Evolutionary conservation across 306 rosid genomes (phyloP), one percentile per base, ranked within the genome.

Genomic region (Sophora flavescens): DNA sequence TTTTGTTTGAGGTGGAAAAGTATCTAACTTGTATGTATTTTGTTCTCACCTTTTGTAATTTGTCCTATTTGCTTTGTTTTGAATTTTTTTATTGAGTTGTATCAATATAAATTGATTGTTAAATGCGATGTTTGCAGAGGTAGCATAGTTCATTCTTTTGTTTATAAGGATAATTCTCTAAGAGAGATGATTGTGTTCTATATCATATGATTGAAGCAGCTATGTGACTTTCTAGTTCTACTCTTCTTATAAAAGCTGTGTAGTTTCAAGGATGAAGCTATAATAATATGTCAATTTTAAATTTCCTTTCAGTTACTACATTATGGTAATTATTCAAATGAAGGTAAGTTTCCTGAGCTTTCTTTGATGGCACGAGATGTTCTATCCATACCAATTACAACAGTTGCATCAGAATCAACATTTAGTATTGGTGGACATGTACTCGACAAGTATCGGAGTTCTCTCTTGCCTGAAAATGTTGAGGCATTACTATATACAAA

Each of bases 121-220:
- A 5, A 16, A 16, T 57, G 60, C 47, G 1, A 11, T 81, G 38
- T 33, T 54, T 67, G 84, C 86, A 91, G 96, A 79, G 83, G 86
- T 91, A 87, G 87, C 58, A 71, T 35, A 75, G 71, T 79, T 65
- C 74, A 72, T 88, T 87, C 83, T 76, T 84, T 78, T 75, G 85
- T 76, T 70, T 38, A 67, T 79, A 73, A 45, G 65, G 85, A 88
- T 88, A 91, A 85, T 75, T 76, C 68, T 44, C 80, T 72, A 56
- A 58, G 71, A 83, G 78, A 67, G 54, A 28, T 51, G 38, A 44
- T 72, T 22, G 83, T 42, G 83, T 39, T 71, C 28, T 8, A 22
- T 18, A 63, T 75, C 41, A 36, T 38, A 39, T 63, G 74, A 70
- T 81, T 58, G 44, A 74, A 82, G n/a, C 70, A 9, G 50, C 69